Conservation (phyloP, 768 basidiomycete species). For the Tricholoma bakamatsutake region DNA sequence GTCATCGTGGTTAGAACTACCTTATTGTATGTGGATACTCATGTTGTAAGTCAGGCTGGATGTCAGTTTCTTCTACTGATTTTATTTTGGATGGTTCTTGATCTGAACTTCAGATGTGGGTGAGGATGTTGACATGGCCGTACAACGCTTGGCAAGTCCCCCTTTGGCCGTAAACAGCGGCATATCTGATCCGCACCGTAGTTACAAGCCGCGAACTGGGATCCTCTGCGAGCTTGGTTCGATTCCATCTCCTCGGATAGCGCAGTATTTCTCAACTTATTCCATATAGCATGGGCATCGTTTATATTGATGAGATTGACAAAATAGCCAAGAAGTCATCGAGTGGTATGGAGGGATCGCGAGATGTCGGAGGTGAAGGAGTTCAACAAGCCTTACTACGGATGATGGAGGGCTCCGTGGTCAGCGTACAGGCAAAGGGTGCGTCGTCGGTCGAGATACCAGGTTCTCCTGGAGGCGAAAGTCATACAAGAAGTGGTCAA, state of each 20-base stretch:
- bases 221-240: conserved; percentile 80
- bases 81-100: not conserved
- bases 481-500: conserved; percentile 44
- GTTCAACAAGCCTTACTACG: conserved; percentile 90
- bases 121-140: conserved; percentile 91
- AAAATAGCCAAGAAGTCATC: conserved; percentile 72
- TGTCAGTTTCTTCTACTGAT: conserved; percentile 40
- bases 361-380: conserved; percentile 93
- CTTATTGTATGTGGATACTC: not conserved
- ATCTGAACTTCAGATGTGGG: conserved; percentile 65
- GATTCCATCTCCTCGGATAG: conserved; percentile 1
- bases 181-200: conserved; percentile 18
- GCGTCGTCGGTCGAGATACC: conserved; percentile 41
- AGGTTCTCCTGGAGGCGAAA: conserved; percentile 32
- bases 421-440: conserved; percentile 77
- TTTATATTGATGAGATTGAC: conserved; percentile 96
- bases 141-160: conserved; percentile 67
- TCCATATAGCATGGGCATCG: conserved; percentile 71
- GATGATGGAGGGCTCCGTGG: conserved; percentile 89
- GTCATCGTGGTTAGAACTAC: not conserved
- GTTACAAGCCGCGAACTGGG: conserved; percentile 89
- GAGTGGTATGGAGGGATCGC: conserved; percentile 60
- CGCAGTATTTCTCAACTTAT: not conserved
- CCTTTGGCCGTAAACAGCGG: not conserved
- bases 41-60: conserved; percentile 45